Conservation (phyloP, 495 filamentous ascomycete species). For the Aspergillus sclerotioniger region DNA sequence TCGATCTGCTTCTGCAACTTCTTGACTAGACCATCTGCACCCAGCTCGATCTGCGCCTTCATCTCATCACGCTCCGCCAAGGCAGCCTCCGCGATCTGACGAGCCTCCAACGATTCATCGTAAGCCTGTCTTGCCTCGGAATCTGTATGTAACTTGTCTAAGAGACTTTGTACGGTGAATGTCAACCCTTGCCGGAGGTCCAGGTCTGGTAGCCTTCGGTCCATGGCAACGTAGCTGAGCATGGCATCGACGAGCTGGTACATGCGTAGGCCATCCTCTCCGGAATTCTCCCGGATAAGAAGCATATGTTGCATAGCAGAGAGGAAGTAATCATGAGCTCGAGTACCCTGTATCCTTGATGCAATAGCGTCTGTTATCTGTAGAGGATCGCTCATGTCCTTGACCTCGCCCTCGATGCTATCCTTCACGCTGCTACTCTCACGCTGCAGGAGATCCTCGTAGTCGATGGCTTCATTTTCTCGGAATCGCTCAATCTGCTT, state of each 20-base stretch:
- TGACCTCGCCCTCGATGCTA: constrained; percentile 83
- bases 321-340: constrained; percentile 91
- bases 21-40: constrained; percentile 88
- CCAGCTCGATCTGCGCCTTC: constrained; percentile 86
- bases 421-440: constrained; percentile 90
- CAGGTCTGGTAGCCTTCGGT: constrained; percentile 91
- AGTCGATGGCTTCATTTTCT: constrained; percentile 94
- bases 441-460: constrained; percentile 91
- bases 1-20: constrained; percentile 92
- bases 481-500: constrained; percentile 95
- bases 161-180: constrained; percentile 91
- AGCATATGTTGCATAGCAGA: constrained; percentile 94
- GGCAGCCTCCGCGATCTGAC: constrained; percentile 90
- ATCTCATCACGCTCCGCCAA: constrained; percentile 97
- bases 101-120: constrained; percentile 84
- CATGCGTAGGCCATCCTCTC: constrained; percentile 90
- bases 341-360: constrained; percentile 76
- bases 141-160: constrained; percentile 96
- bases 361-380: constrained; percentile 95
- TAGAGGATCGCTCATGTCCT: constrained; percentile 88
- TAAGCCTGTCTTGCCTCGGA: constrained; percentile 86
- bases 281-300: constrained; percentile 87
- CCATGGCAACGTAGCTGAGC: constrained; percentile 99
- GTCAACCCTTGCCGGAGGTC: constrained; percentile 96
- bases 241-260: constrained; percentile 98